Percentiles rank a stretch among this genome's conserved stretches.
Conservation (phyloP, 1,139 yeast species). For the Lodderomyces margitis region DNA sequence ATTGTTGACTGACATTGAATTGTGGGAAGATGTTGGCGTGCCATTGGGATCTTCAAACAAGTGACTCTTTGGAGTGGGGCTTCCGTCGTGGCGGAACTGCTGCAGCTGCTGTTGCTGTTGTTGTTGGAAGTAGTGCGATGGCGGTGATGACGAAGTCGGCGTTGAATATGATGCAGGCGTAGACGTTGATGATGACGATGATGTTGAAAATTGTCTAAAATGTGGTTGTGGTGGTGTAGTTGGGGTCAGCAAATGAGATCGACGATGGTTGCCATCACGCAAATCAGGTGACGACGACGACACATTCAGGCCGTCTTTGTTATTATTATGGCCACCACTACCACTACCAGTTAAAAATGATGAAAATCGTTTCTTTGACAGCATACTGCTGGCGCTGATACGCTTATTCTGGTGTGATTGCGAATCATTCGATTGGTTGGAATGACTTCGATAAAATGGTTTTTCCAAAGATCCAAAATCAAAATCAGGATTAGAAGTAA, state of each 20-base stretch:
- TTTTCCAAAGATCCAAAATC: constrained; percentile 12
- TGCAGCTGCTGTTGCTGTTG: constrained; percentile 2
- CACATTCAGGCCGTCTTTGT: background rate
- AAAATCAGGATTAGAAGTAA: constrained; percentile 6
- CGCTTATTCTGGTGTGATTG: constrained; percentile 4
- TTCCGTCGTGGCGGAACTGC: constrained; percentile 15
- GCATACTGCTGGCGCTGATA: constrained; percentile 15
- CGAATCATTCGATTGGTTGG: constrained; percentile 21
- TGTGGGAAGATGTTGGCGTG: background rate
- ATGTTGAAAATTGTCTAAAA: background rate
- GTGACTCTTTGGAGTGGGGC: background rate
- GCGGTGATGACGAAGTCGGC: background rate
- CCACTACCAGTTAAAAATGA: constrained; percentile 20
- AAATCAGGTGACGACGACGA: constrained; percentile 4
- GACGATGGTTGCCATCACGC: background rate
- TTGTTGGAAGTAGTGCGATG: constrained; percentile 4
- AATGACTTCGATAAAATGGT: constrained; percentile 20
- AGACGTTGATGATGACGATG: constrained; percentile 2
- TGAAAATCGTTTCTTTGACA: constrained; percentile 26
- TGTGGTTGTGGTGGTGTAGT: constrained; percentile 9
- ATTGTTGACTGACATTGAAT: constrained; percentile 20
- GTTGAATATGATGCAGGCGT: constrained; percentile 3
- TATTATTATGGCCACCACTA: background rate
- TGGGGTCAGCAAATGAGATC: constrained; percentile 5
- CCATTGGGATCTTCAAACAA: background rate